Conservation (phyloP, 2,329 filamentous ascomycete species). For the Diplodia intermedia region DNA sequence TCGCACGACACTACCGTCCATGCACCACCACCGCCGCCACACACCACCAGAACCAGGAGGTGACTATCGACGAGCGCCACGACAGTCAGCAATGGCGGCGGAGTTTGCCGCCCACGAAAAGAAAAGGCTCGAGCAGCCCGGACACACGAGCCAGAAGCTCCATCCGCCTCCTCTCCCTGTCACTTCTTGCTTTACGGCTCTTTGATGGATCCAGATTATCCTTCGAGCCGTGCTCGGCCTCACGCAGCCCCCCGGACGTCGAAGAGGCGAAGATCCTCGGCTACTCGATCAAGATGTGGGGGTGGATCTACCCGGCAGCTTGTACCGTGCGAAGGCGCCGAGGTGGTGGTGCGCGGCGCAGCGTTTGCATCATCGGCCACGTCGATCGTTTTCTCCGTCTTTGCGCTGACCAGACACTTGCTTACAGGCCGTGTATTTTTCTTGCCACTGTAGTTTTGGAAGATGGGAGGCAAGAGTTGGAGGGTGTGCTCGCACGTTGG, state of each 20-base stretch:
- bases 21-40: neutral
- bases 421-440: conserved; percentile 37
- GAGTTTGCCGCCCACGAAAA: neutral
- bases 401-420: conserved; percentile 38
- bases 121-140: neutral
- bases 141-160: neutral
- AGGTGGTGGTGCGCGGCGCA: conserved; percentile 32
- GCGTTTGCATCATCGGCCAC: conserved; percentile 35
- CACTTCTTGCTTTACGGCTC: conserved; percentile 46
- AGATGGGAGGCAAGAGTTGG: conserved; percentile 26
- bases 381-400: conserved; percentile 36
- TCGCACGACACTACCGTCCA: neutral
- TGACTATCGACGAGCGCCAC: neutral
- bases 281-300: conserved; percentile 44
- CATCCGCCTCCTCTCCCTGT: conserved; percentile 37
- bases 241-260: conserved; percentile 36
- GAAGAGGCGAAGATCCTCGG: conserved; percentile 38
- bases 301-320: conserved; percentile 44
- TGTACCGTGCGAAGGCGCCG: conserved; percentile 32
- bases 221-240: conserved; percentile 41
- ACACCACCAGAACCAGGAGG: neutral
- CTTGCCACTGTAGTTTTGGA: conserved; percentile 34
- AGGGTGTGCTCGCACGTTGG: conserved; percentile 36
- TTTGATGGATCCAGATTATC: conserved; percentile 43
- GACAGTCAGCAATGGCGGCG: neutral